A percentile compares a stretch with the other conserved stretches of the same genome.
These are phyloP conservation scores for Thermothielavioides terrestris DNA, from an alignment of 495 filamentous ascomycete genomes.

Conservation along the genomic window DNA sequence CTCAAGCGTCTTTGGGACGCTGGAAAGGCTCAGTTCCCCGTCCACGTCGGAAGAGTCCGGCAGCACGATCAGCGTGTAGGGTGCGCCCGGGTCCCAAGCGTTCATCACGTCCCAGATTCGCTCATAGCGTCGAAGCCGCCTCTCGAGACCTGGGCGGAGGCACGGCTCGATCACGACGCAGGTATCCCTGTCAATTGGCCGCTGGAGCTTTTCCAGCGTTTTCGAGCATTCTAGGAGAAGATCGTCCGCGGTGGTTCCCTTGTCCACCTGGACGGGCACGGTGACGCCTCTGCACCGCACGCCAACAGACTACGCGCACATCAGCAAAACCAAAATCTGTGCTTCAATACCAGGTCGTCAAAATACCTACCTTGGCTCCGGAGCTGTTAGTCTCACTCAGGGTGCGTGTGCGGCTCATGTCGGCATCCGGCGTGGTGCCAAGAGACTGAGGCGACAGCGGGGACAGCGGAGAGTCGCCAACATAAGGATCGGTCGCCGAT, in stretches of 20 bases:
- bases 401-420: slow-evolving; percentile 4
- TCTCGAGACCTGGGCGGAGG: slow-evolving; percentile 65
- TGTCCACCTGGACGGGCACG: slow-evolving; percentile 57
- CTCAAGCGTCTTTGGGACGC: slow-evolving; percentile 51
- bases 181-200: slow-evolving; percentile 49
- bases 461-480: background rate
- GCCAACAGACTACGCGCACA: slow-evolving; percentile 13
- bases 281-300: slow-evolving; percentile 58
- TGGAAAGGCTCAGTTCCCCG: slow-evolving; percentile 38
- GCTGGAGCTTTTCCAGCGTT: slow-evolving; percentile 32
- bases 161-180: slow-evolving; percentile 72
- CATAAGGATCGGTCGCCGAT: background rate
- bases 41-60: slow-evolving; percentile 28
- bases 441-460: too few relatives aligned
- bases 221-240: slow-evolving; percentile 53
- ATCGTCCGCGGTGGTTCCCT: slow-evolving; percentile 66
- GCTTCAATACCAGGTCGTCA: too few relatives aligned
- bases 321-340: too few relatives aligned
- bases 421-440: background rate
- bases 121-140: slow-evolving; percentile 80
- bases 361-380: slow-evolving; percentile 58
- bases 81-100: slow-evolving; percentile 74
- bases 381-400: slow-evolving; percentile 83
- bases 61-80: slow-evolving; percentile 57
- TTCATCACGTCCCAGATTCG: slow-evolving; percentile 81